These are phyloP conservation scores for Ascochyta viciae-villosae DNA, from an alignment of 2,329 filamentous ascomycete genomes.

Conservation along the genomic window DNA sequence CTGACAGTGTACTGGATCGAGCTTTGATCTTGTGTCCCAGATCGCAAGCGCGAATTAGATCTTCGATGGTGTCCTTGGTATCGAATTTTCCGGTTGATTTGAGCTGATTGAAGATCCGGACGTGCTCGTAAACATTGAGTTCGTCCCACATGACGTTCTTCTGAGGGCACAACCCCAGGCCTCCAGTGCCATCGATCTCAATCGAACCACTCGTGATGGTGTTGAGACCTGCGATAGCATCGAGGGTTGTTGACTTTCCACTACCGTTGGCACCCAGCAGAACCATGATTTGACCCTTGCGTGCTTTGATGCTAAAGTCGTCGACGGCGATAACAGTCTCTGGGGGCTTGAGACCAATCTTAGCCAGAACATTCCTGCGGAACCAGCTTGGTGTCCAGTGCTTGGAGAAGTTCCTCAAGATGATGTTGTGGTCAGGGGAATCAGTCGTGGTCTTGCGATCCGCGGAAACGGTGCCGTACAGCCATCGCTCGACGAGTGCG, in stretches of 20 bases:
- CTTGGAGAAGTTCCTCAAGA: constrained; percentile 77
- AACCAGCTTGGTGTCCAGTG: constrained; percentile 73
- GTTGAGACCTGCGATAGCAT: constrained; percentile 84
- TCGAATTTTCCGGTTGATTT: constrained; percentile 67
- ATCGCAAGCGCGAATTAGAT: constrained; percentile 75
- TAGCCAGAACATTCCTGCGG: constrained; percentile 55
- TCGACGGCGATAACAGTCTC: constrained; percentile 81
- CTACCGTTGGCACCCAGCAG: constrained; percentile 88
- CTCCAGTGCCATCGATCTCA: constrained; percentile 76
- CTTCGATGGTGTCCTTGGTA: constrained; percentile 63
- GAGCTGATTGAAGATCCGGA: constrained; percentile 81
- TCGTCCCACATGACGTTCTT: constrained; percentile 95
- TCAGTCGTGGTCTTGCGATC: constrained; percentile 53
- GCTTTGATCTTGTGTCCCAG: constrained; percentile 76
- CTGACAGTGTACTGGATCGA: constrained; percentile 78
- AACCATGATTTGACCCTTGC: constrained; percentile 82
- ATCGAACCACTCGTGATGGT: constrained; percentile 79
- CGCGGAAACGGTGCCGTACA: constrained; percentile 76
- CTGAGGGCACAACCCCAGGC: constrained; percentile 86
- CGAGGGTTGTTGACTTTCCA: constrained; percentile 88
- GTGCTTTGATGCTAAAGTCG: constrained; percentile 72
- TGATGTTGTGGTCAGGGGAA: constrained; percentile 64
- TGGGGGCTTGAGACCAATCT: constrained; percentile 57
- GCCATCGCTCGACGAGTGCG: constrained; percentile 72
- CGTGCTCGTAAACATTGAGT: constrained; percentile 84